Conservation (phyloP, 345 rosid genomes). For the Luvunga scandens region DNA sequence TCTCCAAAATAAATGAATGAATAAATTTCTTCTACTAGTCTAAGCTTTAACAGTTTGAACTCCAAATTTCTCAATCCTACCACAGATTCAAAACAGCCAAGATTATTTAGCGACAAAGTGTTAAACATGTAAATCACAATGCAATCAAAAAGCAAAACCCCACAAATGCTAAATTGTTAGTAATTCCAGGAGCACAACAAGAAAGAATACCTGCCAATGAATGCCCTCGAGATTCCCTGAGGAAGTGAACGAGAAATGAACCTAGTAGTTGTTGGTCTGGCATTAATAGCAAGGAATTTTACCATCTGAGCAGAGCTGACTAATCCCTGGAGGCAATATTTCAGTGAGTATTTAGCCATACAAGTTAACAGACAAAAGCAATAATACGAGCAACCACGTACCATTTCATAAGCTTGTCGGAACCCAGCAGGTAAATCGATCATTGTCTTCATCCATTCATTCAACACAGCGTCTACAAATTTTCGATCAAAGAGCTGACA, state of each 20-base stretch:
- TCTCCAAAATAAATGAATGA: neutral
- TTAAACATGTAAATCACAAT: neutral
- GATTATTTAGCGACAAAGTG: neutral
- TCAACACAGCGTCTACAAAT: conserved; percentile 87
- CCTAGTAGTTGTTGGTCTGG: conserved; percentile 88
- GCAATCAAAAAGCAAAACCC: neutral
- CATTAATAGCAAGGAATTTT: conserved; percentile 81
- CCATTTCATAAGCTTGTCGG: conserved; percentile 99
- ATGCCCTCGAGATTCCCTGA: conserved; percentile 80
- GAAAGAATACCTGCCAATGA: conserved; percentile 84
- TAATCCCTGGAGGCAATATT: conserved; percentile 66
- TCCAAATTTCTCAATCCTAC: neutral
- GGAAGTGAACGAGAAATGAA: conserved; percentile 85
- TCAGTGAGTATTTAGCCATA: conserved; percentile 22
- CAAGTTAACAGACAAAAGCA: conserved; percentile 1
- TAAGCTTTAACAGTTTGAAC: neutral
- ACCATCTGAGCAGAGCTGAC: conserved; percentile 99
- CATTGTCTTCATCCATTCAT: conserved; percentile 96
- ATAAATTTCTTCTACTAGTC: neutral
- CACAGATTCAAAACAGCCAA: neutral
- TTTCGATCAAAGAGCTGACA: conserved; percentile 86
- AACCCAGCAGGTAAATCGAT: conserved; percentile 96
- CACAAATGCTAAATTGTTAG: neutral
- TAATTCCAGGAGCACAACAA: neutral
- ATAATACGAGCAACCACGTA: conserved; percentile 16